These are phyloP conservation scores for Dactylellina sp. DNA, from an alignment of 2,329 filamentous ascomycete species.

Conservation along the genomic window DNA sequence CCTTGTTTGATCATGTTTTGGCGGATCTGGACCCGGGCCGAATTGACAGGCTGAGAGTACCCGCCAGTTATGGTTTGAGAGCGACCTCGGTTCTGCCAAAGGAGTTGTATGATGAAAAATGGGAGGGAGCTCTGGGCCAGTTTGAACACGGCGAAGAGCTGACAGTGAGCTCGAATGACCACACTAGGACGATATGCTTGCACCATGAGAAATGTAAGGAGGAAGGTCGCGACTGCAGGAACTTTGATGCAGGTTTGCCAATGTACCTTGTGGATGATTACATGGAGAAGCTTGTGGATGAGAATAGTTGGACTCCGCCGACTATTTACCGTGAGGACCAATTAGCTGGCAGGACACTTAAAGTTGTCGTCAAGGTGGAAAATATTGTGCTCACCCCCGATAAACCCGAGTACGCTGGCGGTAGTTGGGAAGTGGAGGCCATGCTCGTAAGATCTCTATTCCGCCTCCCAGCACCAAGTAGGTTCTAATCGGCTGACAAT, in stretches of 20 bases:
- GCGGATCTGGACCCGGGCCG: background rate
- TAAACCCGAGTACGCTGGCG: slow-evolving; percentile 69
- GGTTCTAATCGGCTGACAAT: background rate
- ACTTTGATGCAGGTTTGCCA: background rate
- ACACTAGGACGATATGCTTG: background rate
- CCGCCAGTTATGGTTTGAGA: background rate
- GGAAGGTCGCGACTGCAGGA: background rate
- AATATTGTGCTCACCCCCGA: slow-evolving; percentile 72
- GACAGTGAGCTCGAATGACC: slow-evolving; percentile 1
- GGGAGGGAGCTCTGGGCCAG: slow-evolving; percentile 1
- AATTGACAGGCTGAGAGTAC: background rate
- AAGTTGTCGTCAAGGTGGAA: slow-evolving; percentile 74
- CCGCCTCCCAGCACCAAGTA: too few species aligned
- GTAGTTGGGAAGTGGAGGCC: slow-evolving; percentile 71
- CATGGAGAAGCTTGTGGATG: background rate
- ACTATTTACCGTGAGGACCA: slow-evolving; percentile 32
- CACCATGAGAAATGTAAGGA: slow-evolving; percentile 3
- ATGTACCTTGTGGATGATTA: background rate
- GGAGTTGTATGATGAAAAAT: background rate
- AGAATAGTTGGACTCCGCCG: background rate
- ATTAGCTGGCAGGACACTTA: slow-evolving; percentile 66
- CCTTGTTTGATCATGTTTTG: slow-evolving; percentile 34
- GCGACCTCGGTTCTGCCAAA: background rate
- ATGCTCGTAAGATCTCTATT: slow-evolving; percentile 60
- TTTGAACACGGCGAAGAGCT: slow-evolving; percentile 10